Conservation (phyloP, 2,329 filamentous ascomycete species). For the Ciborinia camelliae region DNA sequence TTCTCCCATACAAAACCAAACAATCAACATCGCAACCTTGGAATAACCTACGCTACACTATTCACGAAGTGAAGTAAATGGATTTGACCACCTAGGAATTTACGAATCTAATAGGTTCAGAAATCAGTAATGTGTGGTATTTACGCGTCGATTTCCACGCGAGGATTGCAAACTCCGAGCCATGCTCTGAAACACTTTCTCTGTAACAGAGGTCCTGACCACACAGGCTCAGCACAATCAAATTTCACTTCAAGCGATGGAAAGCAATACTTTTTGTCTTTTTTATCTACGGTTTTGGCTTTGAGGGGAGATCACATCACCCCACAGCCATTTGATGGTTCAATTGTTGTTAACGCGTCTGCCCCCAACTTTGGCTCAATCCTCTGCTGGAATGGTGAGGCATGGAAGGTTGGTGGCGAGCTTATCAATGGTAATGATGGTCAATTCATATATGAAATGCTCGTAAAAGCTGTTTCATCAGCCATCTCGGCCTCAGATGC, state of each 20-base stretch:
- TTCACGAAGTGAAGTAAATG: background rate
- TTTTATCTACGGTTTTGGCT: conserved; percentile 84
- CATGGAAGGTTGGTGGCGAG: conserved; percentile 68
- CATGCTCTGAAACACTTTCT: conserved; percentile 46
- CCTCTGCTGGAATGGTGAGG: conserved; percentile 97
- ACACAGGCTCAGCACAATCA: conserved; percentile 46
- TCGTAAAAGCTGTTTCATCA: conserved; percentile 44
- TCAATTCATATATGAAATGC: conserved; percentile 59
- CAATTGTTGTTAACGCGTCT: background rate
- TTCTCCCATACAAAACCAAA: background rate
- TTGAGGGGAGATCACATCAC: conserved; percentile 73
- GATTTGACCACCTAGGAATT: background rate
- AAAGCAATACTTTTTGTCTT: conserved; percentile 48
- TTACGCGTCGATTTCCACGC: conserved; percentile 48
- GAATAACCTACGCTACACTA: background rate
- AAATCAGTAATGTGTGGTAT: conserved; percentile 56
- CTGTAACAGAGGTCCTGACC: conserved; percentile 57
- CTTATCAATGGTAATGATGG: conserved; percentile 75
- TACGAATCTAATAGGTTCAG: background rate
- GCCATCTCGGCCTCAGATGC: conserved; percentile 23
- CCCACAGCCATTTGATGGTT: conserved; percentile 67
- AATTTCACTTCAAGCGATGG: conserved; percentile 33
- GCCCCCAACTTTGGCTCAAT: conserved; percentile 51
- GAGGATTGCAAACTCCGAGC: conserved; percentile 35
- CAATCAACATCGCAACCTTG: conserved; percentile 8